Evolutionary conservation across 2,329 filamentous ascomycete genomes (phyloP), one percentile per base, ranked within the genome.

Genomic region (Macrophomina phaseolina): DNA sequence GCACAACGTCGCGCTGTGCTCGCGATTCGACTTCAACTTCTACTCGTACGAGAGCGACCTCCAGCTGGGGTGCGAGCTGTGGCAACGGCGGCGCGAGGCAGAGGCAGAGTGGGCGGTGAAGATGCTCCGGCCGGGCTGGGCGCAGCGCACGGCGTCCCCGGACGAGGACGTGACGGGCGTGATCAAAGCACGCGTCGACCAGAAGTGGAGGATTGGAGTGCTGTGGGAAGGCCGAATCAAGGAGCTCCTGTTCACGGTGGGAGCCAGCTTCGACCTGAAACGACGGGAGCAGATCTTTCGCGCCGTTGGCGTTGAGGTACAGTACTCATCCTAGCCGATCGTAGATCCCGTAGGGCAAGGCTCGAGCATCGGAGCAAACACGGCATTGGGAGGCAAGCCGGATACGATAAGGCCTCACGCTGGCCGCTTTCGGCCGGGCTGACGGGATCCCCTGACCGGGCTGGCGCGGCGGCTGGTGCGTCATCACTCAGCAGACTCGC

Each of bases 21-120:
- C 93, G 28, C 89, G 91, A 60, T 94, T 98, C 81, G 93, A 96
- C 75, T 99, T 99, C 81, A 99, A 99, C 74, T 91, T 97, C 60
- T 98, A 97, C 80, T 97, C 93, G 76, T 99, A 97, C 82, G 95
- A 99, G 82, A 97, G 93, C 75, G 91, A 95, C 67, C 90, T 97
- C 84, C 90, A 93, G 32, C 86, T 98, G 30, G 95, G 95, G 14
- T 92, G 93, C 81, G 95, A 99, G 81, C 83, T 98, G 51, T 99
- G 95, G 94, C 89, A 92, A 74, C 90, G 88, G 64, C 74, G 62
- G 49, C 63, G 53, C 46, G 55, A 65, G 28, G 28, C 56, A 9
- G 55, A 49, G 45, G 45, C 60, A 14, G 56, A 67, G 16, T 60
- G 66, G 65, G 65, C 52, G 45, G 40, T 18, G 28, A 40, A n/a